Percentiles rank a stretch among this genome's conserved stretches.
These are phyloP conservation scores for Pinus taeda DNA, from an alignment of 75 land plant genomes.

Conservation along the genomic window DNA sequence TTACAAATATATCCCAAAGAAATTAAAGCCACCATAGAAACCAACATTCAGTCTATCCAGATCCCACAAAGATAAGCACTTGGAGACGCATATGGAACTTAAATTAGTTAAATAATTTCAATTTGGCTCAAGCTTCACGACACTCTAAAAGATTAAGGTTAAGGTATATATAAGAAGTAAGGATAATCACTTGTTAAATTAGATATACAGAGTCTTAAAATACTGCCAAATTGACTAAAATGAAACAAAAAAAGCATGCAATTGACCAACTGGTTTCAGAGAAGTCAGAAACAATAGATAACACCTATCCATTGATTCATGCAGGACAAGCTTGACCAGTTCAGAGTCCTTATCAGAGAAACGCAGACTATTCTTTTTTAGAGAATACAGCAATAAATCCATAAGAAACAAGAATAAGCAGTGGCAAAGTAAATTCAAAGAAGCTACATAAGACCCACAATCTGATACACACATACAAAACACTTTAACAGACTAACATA, in stretches of 20 bases:
- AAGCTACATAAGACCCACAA: background rate
- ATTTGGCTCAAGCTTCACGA: too few species aligned
- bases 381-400: background rate
- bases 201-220: background rate
- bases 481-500: background rate
- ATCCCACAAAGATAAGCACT: too few species aligned
- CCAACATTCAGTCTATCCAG: too few species aligned
- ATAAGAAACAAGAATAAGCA: background rate
- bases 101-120: too few species aligned
- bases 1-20: background rate
- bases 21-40: background rate
- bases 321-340: constrained; percentile 1
- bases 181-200: background rate
- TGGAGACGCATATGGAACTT: too few species aligned
- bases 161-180: background rate
- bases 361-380: background rate
- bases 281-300: background rate
- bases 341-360: background rate
- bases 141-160: background rate
- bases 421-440: background rate
- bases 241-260: background rate
- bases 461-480: background rate
- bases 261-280: background rate
- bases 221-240: too few species aligned
- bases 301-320: background rate